phyloP scores from a whole-genome alignment of 129 eudicot species.

The Escallonia herrerae region DNA sequence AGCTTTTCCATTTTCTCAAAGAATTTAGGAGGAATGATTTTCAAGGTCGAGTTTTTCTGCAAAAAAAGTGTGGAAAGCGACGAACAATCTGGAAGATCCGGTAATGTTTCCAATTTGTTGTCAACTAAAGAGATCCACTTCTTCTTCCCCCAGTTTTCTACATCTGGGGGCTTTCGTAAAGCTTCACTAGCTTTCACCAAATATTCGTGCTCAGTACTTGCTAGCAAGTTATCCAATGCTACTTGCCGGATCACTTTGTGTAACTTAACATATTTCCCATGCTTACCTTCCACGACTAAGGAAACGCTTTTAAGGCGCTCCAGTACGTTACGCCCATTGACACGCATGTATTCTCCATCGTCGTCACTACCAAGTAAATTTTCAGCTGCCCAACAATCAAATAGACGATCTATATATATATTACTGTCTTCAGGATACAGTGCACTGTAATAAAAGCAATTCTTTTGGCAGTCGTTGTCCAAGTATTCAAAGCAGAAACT shows the following conservation, averaged over 20 bases:
- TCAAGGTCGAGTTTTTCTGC: conserved; percentile 17
- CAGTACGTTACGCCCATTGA: conserved; percentile 10
- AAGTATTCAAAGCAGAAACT: conserved; percentile 26
- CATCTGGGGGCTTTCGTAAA: conserved; percentile 6
- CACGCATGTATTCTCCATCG: neutral
- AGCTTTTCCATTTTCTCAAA: conserved; percentile 22
- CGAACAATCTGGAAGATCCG: conserved; percentile 16
- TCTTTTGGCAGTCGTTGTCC: conserved; percentile 19
- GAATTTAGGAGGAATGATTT: conserved; percentile 11
- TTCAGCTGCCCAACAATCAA: conserved; percentile 36
- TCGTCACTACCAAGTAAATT: conserved; percentile 10
- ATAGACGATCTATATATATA: conserved; percentile 15
- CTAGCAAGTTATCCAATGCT: conserved; percentile 18
- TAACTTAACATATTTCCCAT: conserved; percentile 15
- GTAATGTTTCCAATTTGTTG: conserved; percentile 10
- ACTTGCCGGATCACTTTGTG: conserved; percentile 27
- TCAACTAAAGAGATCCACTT: conserved; percentile 24
- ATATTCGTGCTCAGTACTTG: neutral
- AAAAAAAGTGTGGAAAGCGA: conserved; percentile 27
- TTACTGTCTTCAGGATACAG: conserved; percentile 33
- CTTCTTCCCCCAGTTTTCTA: conserved; percentile 16
- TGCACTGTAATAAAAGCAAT: conserved; percentile 32
- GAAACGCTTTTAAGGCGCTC: conserved; percentile 10
- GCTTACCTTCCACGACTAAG: conserved; percentile 11
- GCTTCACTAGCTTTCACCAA: conserved; percentile 18